A percentile compares a stretch with the other conserved stretches of the same genome.
These are phyloP conservation scores for Fusarium luffae DNA, from an alignment of 2,329 filamentous ascomycete genomes.

Conservation along the genomic window DNA sequence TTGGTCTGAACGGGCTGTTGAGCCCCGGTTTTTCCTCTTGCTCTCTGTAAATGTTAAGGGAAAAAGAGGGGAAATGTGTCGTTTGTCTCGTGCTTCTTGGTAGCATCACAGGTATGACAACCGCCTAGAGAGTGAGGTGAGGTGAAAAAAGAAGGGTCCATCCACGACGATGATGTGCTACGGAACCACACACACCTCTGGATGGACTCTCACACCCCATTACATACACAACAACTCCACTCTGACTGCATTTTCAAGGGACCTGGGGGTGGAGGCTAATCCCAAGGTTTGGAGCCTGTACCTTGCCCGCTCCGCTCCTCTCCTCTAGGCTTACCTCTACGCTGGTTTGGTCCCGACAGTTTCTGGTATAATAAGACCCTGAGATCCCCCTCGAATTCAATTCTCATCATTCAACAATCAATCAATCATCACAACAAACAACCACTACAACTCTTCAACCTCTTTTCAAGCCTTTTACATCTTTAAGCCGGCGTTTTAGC, in stretches of 20 bases:
- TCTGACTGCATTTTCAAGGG: constrained; percentile 35
- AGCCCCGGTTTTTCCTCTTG: constrained; percentile 24
- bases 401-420: constrained; percentile 13
- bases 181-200: constrained; percentile 22
- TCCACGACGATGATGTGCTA: constrained; percentile 31
- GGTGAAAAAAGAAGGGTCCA: constrained; percentile 37
- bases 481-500: constrained; percentile 5
- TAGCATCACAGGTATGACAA: constrained; percentile 24
- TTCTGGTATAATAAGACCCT: constrained; percentile 44
- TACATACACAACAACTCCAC: constrained; percentile 18
- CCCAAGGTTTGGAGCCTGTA: constrained; percentile 13
- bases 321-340: background rate
- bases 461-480: background rate
- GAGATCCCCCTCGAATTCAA: constrained; percentile 7
- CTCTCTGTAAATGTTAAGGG: background rate
- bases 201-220: constrained; percentile 15
- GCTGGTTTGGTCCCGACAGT: background rate
- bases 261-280: constrained; percentile 39
- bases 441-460: constrained; percentile 12
- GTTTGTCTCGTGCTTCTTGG: constrained; percentile 25
- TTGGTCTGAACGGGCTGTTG: constrained; percentile 31
- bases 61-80: background rate
- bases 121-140: background rate
- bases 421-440: constrained; percentile 15
- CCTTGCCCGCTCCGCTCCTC: constrained; percentile 30